Conservation (phyloP, 1,284 basidiomycete species). For the Farysia itapuensis region DNA sequence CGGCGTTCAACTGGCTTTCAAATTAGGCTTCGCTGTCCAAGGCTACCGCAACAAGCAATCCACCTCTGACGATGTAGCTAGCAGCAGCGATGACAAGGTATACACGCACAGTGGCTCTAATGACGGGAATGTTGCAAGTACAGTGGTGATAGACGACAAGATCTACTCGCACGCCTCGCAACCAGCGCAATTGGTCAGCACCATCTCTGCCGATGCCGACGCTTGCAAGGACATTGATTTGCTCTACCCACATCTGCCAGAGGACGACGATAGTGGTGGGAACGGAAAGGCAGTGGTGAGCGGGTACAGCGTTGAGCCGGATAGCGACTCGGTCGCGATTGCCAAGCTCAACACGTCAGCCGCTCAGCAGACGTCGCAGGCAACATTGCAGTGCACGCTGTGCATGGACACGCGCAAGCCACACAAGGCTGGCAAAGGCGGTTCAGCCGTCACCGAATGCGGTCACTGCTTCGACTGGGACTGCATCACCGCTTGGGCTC, state of each 20-base stretch:
- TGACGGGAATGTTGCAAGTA: conserved; percentile 6
- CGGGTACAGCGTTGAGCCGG: background rate
- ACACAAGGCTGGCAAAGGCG: conserved; percentile 37
- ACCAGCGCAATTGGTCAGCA: conserved; percentile 17
- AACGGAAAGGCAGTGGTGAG: too few relatives aligned
- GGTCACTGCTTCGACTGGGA: conserved; percentile 93
- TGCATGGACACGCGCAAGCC: conserved; percentile 56
- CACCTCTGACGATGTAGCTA: background rate
- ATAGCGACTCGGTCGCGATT: conserved; percentile 1
- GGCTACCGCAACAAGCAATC: conserved; percentile 1
- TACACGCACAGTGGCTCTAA: background rate
- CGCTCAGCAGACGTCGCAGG: conserved; percentile 7
- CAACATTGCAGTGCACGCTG: conserved; percentile 57
- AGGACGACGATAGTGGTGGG: conserved; percentile 9
- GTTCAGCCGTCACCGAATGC: conserved; percentile 84
- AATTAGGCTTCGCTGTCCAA: conserved; percentile 24
- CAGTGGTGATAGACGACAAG: conserved; percentile 14
- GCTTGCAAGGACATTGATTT: conserved; percentile 5
- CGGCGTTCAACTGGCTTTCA: conserved; percentile 56
- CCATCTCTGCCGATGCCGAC: background rate
- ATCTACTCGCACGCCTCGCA: conserved; percentile 24
- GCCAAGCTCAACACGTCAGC: conserved; percentile 25
- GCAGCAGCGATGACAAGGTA: background rate
- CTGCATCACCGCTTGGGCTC: conserved; percentile 82
- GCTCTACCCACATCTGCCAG: conserved; percentile 17